Conservation (phyloP, 371 early-diverging fungal genomes). For the Zychaea mexicana region DNA sequence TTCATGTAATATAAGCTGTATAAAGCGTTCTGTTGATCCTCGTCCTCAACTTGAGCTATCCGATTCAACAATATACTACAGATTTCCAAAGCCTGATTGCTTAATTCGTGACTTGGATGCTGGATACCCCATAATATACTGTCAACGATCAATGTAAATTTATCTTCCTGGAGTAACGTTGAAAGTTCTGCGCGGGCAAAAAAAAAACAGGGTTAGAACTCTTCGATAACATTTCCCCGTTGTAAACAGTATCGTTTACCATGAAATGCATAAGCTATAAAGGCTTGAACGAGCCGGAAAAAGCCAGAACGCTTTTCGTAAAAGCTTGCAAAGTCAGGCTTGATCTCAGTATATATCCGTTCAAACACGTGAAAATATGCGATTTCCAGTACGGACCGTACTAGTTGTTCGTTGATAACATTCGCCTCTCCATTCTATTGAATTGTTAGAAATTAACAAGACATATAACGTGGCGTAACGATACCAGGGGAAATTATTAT, state of each 20-base stretch:
- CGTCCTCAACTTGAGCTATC: slow-evolving; percentile 62
- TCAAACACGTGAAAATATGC: slow-evolving; percentile 7
- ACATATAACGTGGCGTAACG: neutral
- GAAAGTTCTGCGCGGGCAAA: slow-evolving; percentile 63
- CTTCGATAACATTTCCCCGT: neutral
- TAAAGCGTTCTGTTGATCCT: slow-evolving; percentile 77
- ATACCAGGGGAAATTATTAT: neutral
- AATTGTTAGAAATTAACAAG: neutral
- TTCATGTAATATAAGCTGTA: slow-evolving; percentile 84
- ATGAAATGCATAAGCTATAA: slow-evolving; percentile 25
- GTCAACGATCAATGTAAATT: slow-evolving; percentile 82
- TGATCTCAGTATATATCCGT: slow-evolving; percentile 60
- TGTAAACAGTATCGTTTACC: neutral
- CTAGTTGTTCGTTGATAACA: neutral
- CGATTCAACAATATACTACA: slow-evolving; percentile 77
- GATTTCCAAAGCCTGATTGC: slow-evolving; percentile 83
- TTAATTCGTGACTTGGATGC: slow-evolving; percentile 92
- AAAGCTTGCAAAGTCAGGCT: slow-evolving; percentile 89
- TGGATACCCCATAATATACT: slow-evolving; percentile 95
- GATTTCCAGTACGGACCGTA: neutral
- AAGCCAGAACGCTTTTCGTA: slow-evolving; percentile 93
- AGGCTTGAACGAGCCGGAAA: slow-evolving; percentile 79
- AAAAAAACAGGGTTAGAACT: neutral
- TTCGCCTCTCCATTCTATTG: neutral
- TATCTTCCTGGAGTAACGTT: slow-evolving; percentile 60